phyloP scores from a whole-genome alignment of 1,284 basidiomycete genomes.

The Veloboletus limbatus region DNA sequence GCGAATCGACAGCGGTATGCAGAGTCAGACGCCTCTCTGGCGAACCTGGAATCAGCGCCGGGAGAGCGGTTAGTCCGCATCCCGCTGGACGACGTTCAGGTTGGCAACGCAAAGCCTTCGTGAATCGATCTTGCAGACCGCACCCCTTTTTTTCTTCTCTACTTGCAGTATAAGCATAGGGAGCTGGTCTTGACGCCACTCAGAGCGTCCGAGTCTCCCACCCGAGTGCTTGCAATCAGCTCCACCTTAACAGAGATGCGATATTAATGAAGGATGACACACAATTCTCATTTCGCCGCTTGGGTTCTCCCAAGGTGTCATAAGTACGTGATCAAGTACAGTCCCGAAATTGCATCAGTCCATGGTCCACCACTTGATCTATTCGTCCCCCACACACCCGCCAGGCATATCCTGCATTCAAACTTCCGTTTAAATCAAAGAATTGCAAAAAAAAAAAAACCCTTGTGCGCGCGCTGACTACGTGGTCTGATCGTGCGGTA shows the following conservation, averaged over 20 bases:
- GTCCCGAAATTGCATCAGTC: not conserved
- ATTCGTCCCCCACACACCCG: too few relatives aligned
- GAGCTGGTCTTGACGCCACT: too few relatives aligned
- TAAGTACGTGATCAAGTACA: not conserved
- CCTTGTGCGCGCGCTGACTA: not conserved
- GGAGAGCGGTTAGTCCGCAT: constrained; percentile 34
- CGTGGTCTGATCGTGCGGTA: constrained; percentile 1
- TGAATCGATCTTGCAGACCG: constrained; percentile 11
- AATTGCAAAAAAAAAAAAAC: too few relatives aligned
- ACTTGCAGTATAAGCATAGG: too few relatives aligned
- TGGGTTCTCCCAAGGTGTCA: not conserved
- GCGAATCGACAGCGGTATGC: constrained; percentile 25
- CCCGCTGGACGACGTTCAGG: constrained; percentile 33
- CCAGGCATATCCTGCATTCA: too few relatives aligned
- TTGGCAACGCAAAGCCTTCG: constrained; percentile 9
- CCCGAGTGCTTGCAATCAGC: too few relatives aligned
- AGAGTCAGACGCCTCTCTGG: constrained; percentile 11
- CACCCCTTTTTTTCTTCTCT: too few relatives aligned
- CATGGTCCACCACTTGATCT: not conserved
- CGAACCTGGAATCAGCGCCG: constrained; percentile 6
- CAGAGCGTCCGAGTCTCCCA: too few relatives aligned
- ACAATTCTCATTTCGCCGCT: too few relatives aligned
- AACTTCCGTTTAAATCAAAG: too few relatives aligned
- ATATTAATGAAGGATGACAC: too few relatives aligned
- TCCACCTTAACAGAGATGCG: too few relatives aligned